Evolutionary conservation across 495 filamentous ascomycete genomes (phyloP).

Genomic region (Neurospora cerealis): DNA sequence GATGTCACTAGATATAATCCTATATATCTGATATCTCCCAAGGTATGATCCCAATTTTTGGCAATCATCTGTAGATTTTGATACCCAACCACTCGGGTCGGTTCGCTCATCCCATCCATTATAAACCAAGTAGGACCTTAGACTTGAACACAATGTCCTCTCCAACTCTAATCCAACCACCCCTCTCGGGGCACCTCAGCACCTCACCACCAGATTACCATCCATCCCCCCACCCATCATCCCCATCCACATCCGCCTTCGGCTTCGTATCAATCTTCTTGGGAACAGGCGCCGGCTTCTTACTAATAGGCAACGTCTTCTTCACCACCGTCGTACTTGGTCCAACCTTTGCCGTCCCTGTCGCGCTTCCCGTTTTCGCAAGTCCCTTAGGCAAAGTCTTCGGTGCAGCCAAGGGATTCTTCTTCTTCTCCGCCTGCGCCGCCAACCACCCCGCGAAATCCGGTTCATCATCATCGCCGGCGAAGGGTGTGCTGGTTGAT

Average conservation of each 20-base stretch:
- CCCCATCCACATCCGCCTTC: constrained; percentile 36
- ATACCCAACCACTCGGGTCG: too few relatives aligned
- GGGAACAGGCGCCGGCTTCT: constrained; percentile 3
- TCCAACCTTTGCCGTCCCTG: constrained; percentile 25
- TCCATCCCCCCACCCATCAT: constrained; percentile 61
- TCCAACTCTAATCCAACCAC: neutral
- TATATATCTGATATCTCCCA: too few relatives aligned
- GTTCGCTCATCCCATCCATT: too few relatives aligned
- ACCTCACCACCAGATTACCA: constrained; percentile 35
- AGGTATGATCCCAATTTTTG: too few relatives aligned
- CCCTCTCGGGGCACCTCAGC: neutral
- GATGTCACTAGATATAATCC: too few relatives aligned
- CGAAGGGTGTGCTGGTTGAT: constrained; percentile 39
- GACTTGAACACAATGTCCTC: neutral
- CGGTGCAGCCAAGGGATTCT: constrained; percentile 24
- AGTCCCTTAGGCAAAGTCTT: constrained; percentile 72
- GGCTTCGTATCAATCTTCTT: constrained; percentile 8
- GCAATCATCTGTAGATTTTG: too few relatives aligned
- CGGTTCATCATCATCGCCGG: constrained; percentile 71
- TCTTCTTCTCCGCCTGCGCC: constrained; percentile 68
- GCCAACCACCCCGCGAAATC: constrained; percentile 92
- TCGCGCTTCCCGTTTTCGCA: constrained; percentile 41
- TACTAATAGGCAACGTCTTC: constrained; percentile 1
- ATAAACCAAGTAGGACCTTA: too few relatives aligned
- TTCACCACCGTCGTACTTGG: constrained; percentile 12